Percentiles rank a stretch among this genome's conserved stretches.
Evolutionary conservation across 2,329 filamentous ascomycete genomes (phyloP).

Genomic region (Chrysoporthe austroafricana): DNA sequence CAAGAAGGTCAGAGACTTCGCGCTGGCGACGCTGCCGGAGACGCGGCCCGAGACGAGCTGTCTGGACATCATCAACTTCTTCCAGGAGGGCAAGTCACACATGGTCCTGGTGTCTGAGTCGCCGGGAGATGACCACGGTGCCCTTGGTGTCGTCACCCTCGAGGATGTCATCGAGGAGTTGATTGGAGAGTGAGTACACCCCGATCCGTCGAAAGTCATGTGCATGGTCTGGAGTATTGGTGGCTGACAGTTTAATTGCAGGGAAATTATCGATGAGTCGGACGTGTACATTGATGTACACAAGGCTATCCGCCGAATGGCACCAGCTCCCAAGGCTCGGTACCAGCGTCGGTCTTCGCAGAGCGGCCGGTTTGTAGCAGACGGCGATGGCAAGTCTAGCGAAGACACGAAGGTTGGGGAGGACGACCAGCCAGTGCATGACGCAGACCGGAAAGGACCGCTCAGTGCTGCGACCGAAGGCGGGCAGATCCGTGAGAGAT

Average conservation of each 20-base stretch:
- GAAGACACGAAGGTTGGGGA: conserved; percentile 36
- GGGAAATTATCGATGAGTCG: conserved; percentile 98
- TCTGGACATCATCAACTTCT: conserved; percentile 98
- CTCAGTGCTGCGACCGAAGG: conserved; percentile 43
- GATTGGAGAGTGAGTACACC: conserved; percentile 84
- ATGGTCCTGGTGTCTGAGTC: conserved; percentile 94
- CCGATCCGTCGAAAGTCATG: background rate
- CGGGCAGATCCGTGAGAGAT: conserved; percentile 45
- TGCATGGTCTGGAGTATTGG: background rate
- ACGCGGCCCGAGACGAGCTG: conserved; percentile 95
- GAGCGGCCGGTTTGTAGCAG: conserved; percentile 20
- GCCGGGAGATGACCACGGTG: conserved; percentile 89
- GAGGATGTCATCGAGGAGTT: conserved; percentile 99
- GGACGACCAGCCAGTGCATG: conserved; percentile 32
- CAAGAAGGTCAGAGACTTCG: conserved; percentile 85
- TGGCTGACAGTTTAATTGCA: conserved; percentile 42
- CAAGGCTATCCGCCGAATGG: conserved; percentile 90
- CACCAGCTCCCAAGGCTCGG: conserved; percentile 79
- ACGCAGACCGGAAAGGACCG: conserved; percentile 37
- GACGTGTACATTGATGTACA: conserved; percentile 98
- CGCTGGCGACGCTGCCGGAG: conserved; percentile 90
- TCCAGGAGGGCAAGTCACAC: conserved; percentile 98
- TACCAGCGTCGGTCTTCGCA: conserved; percentile 46
- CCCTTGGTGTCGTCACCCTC: conserved; percentile 89
- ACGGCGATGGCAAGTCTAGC: conserved; percentile 32